Evolutionary conservation across 371 early-diverging fungal species (phyloP), one percentile per base, ranked within the genome.

Genomic region (Rozella allomycis): DNA sequence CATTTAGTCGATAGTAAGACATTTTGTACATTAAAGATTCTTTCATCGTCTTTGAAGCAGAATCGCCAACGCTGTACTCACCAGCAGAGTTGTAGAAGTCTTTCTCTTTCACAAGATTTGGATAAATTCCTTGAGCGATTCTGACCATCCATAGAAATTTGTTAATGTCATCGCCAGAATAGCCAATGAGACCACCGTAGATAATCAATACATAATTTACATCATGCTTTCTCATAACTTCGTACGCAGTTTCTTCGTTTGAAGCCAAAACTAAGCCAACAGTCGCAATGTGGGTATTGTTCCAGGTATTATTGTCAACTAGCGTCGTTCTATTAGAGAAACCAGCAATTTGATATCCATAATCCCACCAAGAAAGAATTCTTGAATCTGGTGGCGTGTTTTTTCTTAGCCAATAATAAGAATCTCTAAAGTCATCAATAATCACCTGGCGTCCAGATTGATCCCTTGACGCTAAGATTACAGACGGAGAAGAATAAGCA

Each of bases 221-320:
- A 57, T 96, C 93, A 41, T 74, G 86, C 33, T 68, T 60, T 17
- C 74, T 69, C 58, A 93, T 74, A 19, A 88, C 65, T 35, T 74
- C 71, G 45, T 90, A 91, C 0, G 88, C 66, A 14, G 72, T 77
- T 14, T 83, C 80, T 49, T 97, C 97, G 18, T 69, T 54, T 17
- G 74, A 73, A 0, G 90, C 67, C 77, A 97, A 72, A 30, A 83
- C 85, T 43, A 74, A 75, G 25, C 97, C 97, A 9, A 97, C 96
- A 0, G 96, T 93, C 7, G 96, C 94, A 49, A 97, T 97, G 44
- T 94, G 94, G 2, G 93, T 90, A 63, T 94, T 96, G 68, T 97
- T 97, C 94, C 97, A 97, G 1, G 98, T 97, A 54, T 97, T 97
- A 72, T 97, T 97, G 58, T 97, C 98, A 14, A 97, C 96, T 17